Evolutionary conservation across 2,329 filamentous ascomycete species (phyloP), one percentile per base, ranked within the genome.

Genomic region (Stagonosporopsis vannaccii): DNA sequence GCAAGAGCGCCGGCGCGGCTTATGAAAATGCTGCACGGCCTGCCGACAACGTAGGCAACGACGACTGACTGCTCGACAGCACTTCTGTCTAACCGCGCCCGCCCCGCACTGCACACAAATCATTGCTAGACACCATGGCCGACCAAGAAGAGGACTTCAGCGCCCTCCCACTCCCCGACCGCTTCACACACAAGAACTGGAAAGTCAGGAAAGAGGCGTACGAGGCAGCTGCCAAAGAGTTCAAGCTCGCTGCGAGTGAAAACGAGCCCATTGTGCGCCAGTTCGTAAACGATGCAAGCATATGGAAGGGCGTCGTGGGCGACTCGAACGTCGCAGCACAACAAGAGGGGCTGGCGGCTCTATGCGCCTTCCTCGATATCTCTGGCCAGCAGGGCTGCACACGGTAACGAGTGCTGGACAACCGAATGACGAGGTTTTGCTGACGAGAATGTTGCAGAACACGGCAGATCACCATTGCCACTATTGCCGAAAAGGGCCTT

Each of bases 261-360:
- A 85, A 87, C 66, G 90, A 96, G 73, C 88, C 92, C 12, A 88
- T 88, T 32, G 97, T 99, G 69, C 85, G 87, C 66, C 92, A 94
- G 1, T 99, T 98, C 71, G 79, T 95, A 59, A 87, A 90, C 73
- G 95, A 99, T 65, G 83, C 92, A 0, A 81, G 87, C 60, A 76
- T 99, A 58, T 97, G 92, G 94, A 98, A 98, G 76, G 89, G 87
- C 32, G 95, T 93, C 1, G 94, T 95, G 6, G 87, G 88, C 67
- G 95, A 99, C 77, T 95, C 93, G 51, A 99, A 99, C 70, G 95
- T 99, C 56, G 95, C 94, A 17, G 95, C 96, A 30, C 95, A 99
- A 76, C 90, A 96, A 78, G 96, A 99, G 67, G 95, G 91, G 59
- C 86, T 99, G 43, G 87, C 85, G 43, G 90, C 94, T 33, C 85